Conservation (phyloP, 805 yeast genomes). For the Schwanniomyces polymorphus region DNA sequence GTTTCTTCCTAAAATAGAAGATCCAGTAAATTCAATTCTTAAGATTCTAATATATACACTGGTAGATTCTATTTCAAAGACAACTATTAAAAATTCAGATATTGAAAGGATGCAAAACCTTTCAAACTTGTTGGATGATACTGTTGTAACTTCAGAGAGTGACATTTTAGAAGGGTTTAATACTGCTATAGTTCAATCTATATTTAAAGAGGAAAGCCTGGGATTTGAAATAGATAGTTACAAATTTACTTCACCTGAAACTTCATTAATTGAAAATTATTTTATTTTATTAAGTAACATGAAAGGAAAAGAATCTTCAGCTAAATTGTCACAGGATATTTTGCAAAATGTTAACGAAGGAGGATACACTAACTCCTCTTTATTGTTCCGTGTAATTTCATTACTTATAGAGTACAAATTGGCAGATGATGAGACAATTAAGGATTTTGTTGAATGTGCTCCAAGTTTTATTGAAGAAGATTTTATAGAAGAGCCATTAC, state of each 20-base stretch:
- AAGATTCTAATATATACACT: neutral
- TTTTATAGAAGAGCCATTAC: conserved; percentile 23
- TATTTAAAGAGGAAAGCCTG: conserved; percentile 1
- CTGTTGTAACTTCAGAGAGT: neutral
- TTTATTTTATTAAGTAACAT: conserved; percentile 4
- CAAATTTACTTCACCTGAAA: conserved; percentile 7
- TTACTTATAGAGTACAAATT: conserved; percentile 1
- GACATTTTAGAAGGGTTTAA: conserved; percentile 2
- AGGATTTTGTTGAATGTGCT: conserved; percentile 10
- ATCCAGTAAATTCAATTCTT: neutral
- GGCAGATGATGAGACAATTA: neutral
- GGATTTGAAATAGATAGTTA: conserved; percentile 3
- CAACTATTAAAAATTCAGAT: neutral
- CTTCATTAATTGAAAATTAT: conserved; percentile 10
- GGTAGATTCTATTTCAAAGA: conserved; percentile 9
- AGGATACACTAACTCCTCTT: conserved; percentile 1
- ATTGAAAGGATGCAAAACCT: neutral
- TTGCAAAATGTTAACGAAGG: conserved; percentile 10
- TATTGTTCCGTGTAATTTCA: conserved; percentile 8
- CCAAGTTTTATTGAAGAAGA: conserved; percentile 26
- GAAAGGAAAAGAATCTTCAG: neutral
- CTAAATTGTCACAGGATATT: conserved; percentile 3
- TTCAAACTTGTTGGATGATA: neutral
- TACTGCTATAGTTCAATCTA: neutral
- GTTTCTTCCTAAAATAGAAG: conserved; percentile 9